Evolutionary conservation across 768 basidiomycete genomes (phyloP).

Genomic region (Chlorophyllum brunneum): DNA sequence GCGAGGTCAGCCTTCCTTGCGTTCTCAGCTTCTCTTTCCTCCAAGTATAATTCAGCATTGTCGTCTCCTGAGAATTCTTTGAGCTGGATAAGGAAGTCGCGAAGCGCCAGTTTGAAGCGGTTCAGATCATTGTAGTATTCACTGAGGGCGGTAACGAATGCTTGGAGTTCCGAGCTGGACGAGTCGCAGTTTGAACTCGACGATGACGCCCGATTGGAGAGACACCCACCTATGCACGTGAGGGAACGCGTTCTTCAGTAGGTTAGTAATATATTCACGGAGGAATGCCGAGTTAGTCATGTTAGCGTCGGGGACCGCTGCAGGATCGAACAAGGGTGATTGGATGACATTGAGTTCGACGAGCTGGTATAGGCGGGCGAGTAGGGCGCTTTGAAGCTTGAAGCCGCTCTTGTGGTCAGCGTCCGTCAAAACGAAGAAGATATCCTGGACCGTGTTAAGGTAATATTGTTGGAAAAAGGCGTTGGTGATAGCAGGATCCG

Average conservation of each 20-base stretch:
- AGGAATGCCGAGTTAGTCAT: constrained; percentile 80
- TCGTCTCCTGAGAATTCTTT: constrained; percentile 93
- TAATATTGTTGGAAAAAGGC: constrained; percentile 97
- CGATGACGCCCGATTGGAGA: constrained; percentile 13
- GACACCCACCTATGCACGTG: constrained; percentile 76
- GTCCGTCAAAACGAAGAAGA: constrained; percentile 96
- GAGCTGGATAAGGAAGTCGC: constrained; percentile 96
- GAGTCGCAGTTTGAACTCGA: constrained; percentile 2
- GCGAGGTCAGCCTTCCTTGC: constrained; percentile 78
- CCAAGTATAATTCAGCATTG: constrained; percentile 86
- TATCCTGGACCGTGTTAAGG: constrained; percentile 89
- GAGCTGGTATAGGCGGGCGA: constrained; percentile 90
- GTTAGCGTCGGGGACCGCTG: constrained; percentile 61
- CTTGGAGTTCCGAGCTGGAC: constrained; percentile 62
- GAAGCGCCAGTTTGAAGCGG: constrained; percentile 89
- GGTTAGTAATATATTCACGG: constrained; percentile 79
- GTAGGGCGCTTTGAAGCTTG: constrained; percentile 90
- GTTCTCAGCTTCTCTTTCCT: constrained; percentile 90
- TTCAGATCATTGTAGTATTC: constrained; percentile 78
- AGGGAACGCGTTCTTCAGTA: constrained; percentile 87
- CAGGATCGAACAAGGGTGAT: constrained; percentile 81
- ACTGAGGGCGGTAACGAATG: constrained; percentile 63
- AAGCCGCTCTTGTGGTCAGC: constrained; percentile 99
- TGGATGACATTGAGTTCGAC: constrained; percentile 76
- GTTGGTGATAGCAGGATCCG: constrained; percentile 76